Percentiles rank a stretch among this genome's conserved stretches.
phyloP scores from a whole-genome alignment of 2,329 filamentous ascomycete genomes.

The Neofusicoccum kwambonambiense region DNA sequence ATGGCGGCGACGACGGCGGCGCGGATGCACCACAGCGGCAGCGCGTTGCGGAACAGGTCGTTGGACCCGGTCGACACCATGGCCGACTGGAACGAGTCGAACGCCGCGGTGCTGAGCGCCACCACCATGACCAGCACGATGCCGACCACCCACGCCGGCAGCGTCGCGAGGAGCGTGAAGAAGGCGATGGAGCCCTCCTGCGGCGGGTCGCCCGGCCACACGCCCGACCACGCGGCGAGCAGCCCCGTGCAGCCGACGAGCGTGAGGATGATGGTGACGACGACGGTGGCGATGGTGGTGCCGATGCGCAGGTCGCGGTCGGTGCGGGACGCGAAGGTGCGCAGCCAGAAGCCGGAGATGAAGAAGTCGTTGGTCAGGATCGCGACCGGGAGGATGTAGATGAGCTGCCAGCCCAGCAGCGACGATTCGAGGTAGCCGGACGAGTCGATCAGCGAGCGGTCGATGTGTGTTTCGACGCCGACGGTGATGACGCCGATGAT shows the following conservation, averaged over 20 bases:
- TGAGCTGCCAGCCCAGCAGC: slow-evolving; percentile 77
- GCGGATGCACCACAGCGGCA: slow-evolving; percentile 74
- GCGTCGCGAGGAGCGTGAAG: slow-evolving; percentile 69
- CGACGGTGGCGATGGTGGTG: slow-evolving; percentile 64
- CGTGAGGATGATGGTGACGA: slow-evolving; percentile 67
- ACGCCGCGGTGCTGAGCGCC: slow-evolving; percentile 71
- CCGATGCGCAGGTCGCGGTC: slow-evolving; percentile 61
- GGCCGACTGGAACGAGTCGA: slow-evolving; percentile 77
- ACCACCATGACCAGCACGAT: slow-evolving; percentile 80
- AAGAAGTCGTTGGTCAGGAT: slow-evolving; percentile 86
- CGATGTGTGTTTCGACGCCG: slow-evolving; percentile 70
- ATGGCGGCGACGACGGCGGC: slow-evolving; percentile 68
- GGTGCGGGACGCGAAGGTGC: slow-evolving; percentile 30
- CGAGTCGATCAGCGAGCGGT: slow-evolving; percentile 64
- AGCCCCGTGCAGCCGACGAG: slow-evolving; percentile 72
- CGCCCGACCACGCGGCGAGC: slow-evolving; percentile 71
- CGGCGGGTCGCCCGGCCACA: slow-evolving; percentile 44
- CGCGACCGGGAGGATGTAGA: slow-evolving; percentile 81
- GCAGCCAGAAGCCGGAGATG: slow-evolving; percentile 73
- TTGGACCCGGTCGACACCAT: slow-evolving; percentile 85
- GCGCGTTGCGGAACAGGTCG: slow-evolving; percentile 78
- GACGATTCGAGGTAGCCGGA: slow-evolving; percentile 68
- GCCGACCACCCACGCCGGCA: slow-evolving; percentile 79
- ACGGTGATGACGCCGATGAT: slow-evolving; percentile 76
- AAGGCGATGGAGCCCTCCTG: slow-evolving; percentile 66